phyloP scores from a whole-genome alignment of 2,329 filamentous ascomycete species.

The Trichoderma sp. region DNA sequence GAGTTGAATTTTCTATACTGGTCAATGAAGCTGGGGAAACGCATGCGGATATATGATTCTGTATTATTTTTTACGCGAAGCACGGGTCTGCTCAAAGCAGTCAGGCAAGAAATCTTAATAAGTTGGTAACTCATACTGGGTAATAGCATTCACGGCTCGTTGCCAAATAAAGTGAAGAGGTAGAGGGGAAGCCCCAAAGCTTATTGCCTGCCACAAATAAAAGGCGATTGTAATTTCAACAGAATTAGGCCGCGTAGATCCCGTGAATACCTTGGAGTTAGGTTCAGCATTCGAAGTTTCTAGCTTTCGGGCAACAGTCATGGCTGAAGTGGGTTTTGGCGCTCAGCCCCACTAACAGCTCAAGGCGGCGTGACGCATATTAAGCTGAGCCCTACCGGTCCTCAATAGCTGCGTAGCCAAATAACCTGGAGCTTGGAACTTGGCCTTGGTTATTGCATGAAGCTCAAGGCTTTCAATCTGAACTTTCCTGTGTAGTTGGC shows the following conservation, averaged over 20 bases:
- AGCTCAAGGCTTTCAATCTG: not conserved
- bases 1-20: slow-evolving; percentile 18
- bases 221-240: not conserved
- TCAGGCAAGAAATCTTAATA: slow-evolving; percentile 14
- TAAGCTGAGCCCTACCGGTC: slow-evolving; percentile 6
- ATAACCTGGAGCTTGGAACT: slow-evolving; percentile 2
- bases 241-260: not conserved
- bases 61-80: slow-evolving; percentile 1
- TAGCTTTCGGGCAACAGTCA: not conserved
- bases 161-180: not conserved
- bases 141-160: not conserved
- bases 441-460: not conserved
- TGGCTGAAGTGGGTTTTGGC: slow-evolving; percentile 1
- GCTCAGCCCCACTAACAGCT: slow-evolving; percentile 9
- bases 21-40: slow-evolving; percentile 7
- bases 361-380: slow-evolving; percentile 25
- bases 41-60: slow-evolving; percentile 16
- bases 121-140: not conserved
- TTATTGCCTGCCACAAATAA: not conserved
- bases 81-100: not conserved
- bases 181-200: not conserved
- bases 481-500: not conserved
- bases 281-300: not conserved
- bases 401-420: not conserved
- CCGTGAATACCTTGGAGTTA: too few relatives aligned